phyloP scores from a whole-genome alignment of 176 grass and related monocot genomes.

The Cenchrus fungigraminus region DNA sequence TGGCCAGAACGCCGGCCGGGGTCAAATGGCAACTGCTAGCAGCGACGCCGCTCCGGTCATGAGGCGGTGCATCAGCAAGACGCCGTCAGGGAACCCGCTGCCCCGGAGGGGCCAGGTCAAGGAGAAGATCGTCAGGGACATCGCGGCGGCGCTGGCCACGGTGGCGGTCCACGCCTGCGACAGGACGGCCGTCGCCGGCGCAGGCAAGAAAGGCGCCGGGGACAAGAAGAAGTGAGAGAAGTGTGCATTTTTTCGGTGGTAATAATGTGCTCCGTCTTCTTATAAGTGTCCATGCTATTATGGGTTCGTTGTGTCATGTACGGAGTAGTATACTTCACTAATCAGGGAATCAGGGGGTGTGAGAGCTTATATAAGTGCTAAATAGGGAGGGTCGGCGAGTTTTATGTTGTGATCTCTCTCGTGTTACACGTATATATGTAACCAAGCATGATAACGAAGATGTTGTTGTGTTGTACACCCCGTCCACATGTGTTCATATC shows the following conservation, averaged over 20 bases:
- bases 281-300: no score
- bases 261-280: not conserved
- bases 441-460: not conserved
- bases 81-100: slow-evolving; percentile 57
- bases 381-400: not conserved
- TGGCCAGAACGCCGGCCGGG: not conserved
- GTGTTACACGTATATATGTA: not conserved
- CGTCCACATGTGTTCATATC: not conserved
- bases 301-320: no score
- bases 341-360: not conserved
- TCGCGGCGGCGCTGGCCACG: slow-evolving; percentile 33
- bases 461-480: not conserved
- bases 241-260: not conserved
- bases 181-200: not conserved
- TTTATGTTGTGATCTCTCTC: not conserved
- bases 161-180: not conserved
- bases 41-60: not conserved
- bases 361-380: not conserved
- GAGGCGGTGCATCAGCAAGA: slow-evolving; percentile 23
- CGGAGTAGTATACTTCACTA: no score
- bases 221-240: not conserved
- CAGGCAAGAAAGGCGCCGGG: not conserved
- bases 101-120: slow-evolving; percentile 74
- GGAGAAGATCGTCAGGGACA: slow-evolving; percentile 49
- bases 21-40: slow-evolving; percentile 36